Conservation (phyloP, 2,329 filamentous ascomycete species). For the Neophaeococcomyces aloes region DNA sequence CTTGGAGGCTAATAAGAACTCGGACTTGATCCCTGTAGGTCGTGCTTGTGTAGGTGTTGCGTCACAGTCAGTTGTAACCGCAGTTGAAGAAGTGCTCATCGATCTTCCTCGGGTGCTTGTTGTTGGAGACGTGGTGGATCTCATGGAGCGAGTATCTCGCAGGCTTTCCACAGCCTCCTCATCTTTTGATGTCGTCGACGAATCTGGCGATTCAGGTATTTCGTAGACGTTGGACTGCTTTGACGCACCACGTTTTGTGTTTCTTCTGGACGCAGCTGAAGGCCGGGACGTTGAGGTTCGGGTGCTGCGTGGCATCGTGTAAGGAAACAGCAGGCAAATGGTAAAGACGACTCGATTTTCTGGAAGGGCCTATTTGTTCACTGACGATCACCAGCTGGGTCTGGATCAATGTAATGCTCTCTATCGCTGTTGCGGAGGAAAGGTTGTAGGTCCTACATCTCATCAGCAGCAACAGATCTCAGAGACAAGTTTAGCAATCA, state of each 20-base stretch:
- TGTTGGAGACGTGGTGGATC: not conserved
- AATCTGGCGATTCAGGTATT: constrained; percentile 2
- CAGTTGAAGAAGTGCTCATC: not conserved
- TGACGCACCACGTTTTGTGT: not conserved
- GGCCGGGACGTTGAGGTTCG: not conserved
- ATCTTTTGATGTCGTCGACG: not conserved
- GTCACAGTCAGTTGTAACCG: not conserved
- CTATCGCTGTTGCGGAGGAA: too few relatives aligned
- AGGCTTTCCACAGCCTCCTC: not conserved
- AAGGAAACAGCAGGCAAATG: too few relatives aligned
- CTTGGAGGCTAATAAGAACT: not conserved
- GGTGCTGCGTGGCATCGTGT: constrained; percentile 3
- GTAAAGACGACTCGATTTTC: too few relatives aligned
- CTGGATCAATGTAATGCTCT: too few relatives aligned
- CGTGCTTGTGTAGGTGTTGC: not conserved
- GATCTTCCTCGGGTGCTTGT: not conserved
- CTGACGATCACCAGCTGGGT: too few relatives aligned
- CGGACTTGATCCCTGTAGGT: not conserved
- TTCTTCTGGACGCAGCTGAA: constrained; percentile 1
- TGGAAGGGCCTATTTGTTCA: too few relatives aligned
- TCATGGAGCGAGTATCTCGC: not conserved
- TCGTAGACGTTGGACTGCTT: constrained; percentile 2
- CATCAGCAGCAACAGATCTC: too few relatives aligned
- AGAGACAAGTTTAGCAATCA: too few relatives aligned
- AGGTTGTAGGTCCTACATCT: too few relatives aligned